These are phyloP conservation scores for Grosmannia clavigera DNA, from an alignment of 2,329 filamentous ascomycete genomes.

Conservation along the genomic window DNA sequence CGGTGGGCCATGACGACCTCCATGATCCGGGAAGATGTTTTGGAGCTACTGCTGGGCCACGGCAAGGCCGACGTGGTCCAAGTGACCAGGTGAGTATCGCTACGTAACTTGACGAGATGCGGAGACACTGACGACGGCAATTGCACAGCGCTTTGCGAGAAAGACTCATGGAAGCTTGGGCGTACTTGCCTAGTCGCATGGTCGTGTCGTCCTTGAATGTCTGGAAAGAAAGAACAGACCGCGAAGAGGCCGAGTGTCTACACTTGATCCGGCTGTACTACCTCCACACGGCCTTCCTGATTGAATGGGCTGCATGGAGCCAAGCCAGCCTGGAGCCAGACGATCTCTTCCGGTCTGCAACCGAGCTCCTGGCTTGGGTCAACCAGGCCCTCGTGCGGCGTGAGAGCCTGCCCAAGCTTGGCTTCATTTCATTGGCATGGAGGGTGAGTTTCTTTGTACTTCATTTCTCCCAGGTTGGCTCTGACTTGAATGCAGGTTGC, in stretches of 20 bases:
- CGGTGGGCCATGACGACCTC: conserved; percentile 7
- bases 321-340: conserved; percentile 2
- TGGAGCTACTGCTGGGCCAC: conserved; percentile 2
- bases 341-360: conserved; percentile 2
- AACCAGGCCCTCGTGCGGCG: conserved; percentile 5
- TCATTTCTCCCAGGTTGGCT: background rate
- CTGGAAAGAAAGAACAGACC: background rate
- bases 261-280: conserved; percentile 5
- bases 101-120: background rate
- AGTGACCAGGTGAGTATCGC: background rate
- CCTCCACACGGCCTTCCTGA: conserved; percentile 4
- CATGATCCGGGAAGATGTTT: conserved; percentile 5
- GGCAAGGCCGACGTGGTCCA: background rate
- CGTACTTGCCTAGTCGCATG: background rate
- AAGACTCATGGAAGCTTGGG: conserved; percentile 1
- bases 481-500: background rate
- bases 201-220: background rate
- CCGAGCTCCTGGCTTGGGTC: conserved; percentile 5
- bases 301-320: conserved; percentile 4
- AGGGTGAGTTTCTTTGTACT: background rate
- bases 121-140: background rate
- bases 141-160: background rate
- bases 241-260: conserved; percentile 3
- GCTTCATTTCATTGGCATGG: conserved; percentile 6
- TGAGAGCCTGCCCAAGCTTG: conserved; percentile 2